Evolutionary conservation across 2,329 filamentous ascomycete species (phyloP).

Genomic region (Penicillium verrucosum): DNA sequence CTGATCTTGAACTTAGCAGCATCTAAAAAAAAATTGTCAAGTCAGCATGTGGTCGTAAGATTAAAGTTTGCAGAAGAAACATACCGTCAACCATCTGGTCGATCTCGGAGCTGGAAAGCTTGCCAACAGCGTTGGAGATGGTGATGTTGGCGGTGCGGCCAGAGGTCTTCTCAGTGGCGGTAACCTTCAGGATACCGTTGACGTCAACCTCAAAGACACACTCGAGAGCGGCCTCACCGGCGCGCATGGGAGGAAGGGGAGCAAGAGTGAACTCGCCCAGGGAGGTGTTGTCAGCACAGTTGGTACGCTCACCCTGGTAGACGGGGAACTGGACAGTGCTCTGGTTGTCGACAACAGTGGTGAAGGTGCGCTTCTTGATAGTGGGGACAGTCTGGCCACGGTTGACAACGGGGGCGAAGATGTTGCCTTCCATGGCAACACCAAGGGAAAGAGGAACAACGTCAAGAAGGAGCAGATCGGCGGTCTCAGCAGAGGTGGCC

Average conservation of each 20-base stretch:
- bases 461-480: constrained; percentile 91
- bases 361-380: constrained; percentile 86
- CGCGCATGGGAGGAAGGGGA: constrained; percentile 80
- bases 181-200: constrained; percentile 99
- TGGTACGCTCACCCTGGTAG: constrained; percentile 93
- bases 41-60: constrained; percentile 4
- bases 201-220: constrained; percentile 99
- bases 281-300: constrained; percentile 98
- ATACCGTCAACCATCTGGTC: constrained; percentile 92
- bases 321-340: constrained; percentile 87
- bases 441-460: constrained; percentile 94
- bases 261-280: constrained; percentile 96
- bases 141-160: constrained; percentile 99
- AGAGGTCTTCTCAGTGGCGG: constrained; percentile 97
- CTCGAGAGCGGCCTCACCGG: constrained; percentile 94
- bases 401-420: constrained; percentile 90
- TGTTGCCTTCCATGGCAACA: constrained; percentile 99
- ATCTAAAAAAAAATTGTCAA: constrained; percentile 48
- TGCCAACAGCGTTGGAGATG: constrained; percentile 98
- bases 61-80: constrained; percentile 22
- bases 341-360: constrained; percentile 66
- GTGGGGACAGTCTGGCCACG: constrained; percentile 73
- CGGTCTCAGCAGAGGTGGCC: constrained; percentile 90
- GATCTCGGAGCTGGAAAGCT: constrained; percentile 90
- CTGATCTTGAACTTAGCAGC: constrained; percentile 98